phyloP scores from a whole-genome alignment of 306 rosid species.

The Malus fusca region DNA sequence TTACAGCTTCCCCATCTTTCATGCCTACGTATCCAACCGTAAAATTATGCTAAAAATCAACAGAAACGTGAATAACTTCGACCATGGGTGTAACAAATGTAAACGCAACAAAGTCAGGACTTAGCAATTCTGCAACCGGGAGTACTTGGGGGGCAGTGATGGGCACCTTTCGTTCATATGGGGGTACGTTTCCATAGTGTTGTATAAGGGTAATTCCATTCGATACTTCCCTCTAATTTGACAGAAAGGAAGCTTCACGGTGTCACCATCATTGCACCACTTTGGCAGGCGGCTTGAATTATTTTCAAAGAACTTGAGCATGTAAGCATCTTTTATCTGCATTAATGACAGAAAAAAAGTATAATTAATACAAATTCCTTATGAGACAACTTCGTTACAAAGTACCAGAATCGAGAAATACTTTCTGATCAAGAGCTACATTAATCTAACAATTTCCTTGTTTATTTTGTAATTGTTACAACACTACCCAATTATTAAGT shows the following conservation, averaged over 20 bases:
- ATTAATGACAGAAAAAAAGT: constrained; percentile 18
- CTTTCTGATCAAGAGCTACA: not conserved
- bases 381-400: not conserved
- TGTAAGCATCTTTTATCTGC: constrained; percentile 95
- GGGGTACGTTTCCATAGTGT: constrained; percentile 62
- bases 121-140: constrained; percentile 60
- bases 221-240: constrained; percentile 85
- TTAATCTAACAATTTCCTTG: not conserved
- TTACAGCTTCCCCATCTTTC: not conserved
- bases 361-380: constrained; percentile 7
- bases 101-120: constrained; percentile 5
- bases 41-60: not conserved
- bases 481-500: not conserved
- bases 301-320: constrained; percentile 71
- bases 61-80: not conserved
- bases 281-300: constrained; percentile 73
- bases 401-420: not conserved
- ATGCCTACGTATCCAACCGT: not conserved
- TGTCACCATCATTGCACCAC: constrained; percentile 86
- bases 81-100: not conserved
- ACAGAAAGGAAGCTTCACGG: constrained; percentile 80
- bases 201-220: constrained; percentile 85
- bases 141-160: constrained; percentile 76
- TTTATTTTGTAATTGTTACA: not conserved
- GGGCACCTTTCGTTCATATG: constrained; percentile 96